These are phyloP conservation scores for Hypoxylon sp. DNA, from an alignment of 2,329 filamentous ascomycete species.

Conservation along the genomic window DNA sequence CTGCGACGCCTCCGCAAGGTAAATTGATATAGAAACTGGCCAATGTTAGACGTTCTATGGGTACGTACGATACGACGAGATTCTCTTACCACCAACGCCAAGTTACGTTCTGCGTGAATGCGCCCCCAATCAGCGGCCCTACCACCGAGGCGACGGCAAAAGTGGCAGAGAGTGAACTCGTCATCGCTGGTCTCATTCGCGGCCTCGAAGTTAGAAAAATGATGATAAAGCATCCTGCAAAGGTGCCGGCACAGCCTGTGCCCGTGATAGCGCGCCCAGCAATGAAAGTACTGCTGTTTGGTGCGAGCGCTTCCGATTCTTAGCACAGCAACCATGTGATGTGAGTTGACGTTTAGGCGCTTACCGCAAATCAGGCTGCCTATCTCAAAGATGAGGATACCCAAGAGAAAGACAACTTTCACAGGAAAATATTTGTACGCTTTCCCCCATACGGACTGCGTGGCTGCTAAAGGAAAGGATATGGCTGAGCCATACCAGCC, in stretches of 20 bases:
- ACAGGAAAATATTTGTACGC: conserved; percentile 56
- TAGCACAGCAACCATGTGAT: neutral
- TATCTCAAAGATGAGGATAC: conserved; percentile 54
- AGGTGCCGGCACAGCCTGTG: conserved; percentile 55
- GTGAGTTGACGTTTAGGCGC: neutral
- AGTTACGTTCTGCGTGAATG: conserved; percentile 52
- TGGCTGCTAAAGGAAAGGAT: conserved; percentile 52
- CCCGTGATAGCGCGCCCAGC: conserved; percentile 57
- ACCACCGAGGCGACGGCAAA: conserved; percentile 53
- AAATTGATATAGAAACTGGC: conserved; percentile 55
- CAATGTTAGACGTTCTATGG: neutral
- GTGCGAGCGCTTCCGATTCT: conserved; percentile 44
- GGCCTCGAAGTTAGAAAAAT: conserved; percentile 51
- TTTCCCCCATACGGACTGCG: conserved; percentile 58
- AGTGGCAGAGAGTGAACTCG: conserved; percentile 53
- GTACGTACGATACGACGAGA: neutral
- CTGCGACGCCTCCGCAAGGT: conserved; percentile 52
- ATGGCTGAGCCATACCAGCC: conserved; percentile 57
- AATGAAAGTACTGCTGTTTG: conserved; percentile 56
- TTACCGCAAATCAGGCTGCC: conserved; percentile 56
- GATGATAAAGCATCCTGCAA: conserved; percentile 52
- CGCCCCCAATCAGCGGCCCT: conserved; percentile 55
- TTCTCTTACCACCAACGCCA: conserved; percentile 53
- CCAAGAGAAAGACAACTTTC: conserved; percentile 51
- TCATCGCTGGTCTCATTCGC: conserved; percentile 50